phyloP scores from a whole-genome alignment of 306 rosid genomes.

The Purshia tridentata region DNA sequence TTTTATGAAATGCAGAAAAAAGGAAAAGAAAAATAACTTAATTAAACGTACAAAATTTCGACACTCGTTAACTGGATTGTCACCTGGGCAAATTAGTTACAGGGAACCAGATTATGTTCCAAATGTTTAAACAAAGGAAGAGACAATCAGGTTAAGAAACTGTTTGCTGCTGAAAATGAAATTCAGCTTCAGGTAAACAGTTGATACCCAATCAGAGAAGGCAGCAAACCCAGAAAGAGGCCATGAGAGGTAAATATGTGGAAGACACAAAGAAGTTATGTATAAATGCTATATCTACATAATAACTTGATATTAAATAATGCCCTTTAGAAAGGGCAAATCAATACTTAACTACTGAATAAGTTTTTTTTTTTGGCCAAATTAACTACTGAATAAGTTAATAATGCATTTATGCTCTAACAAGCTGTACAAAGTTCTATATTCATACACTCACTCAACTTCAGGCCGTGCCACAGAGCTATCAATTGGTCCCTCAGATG shows the following conservation, averaged over 20 bases:
- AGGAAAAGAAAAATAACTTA: too few species aligned
- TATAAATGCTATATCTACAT: background rate
- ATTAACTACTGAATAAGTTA: background rate
- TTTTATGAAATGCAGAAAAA: too few species aligned
- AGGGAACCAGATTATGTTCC: too few species aligned
- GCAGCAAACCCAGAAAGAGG: background rate
- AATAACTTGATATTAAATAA: background rate
- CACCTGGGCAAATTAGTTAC: too few species aligned
- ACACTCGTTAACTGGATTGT: too few species aligned
- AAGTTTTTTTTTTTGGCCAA: background rate
- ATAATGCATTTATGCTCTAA: background rate
- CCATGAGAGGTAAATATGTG: background rate
- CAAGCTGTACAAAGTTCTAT: constrained; percentile 23
- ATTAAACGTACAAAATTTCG: too few species aligned
- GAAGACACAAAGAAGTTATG: background rate
- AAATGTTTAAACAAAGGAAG: background rate
- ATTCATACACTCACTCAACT: constrained; percentile 1
- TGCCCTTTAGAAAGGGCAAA: background rate
- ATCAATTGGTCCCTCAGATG: background rate
- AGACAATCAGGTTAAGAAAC: background rate
- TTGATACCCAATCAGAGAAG: background rate
- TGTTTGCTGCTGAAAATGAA: background rate
- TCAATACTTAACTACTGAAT: constrained; percentile 3
- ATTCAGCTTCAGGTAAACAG: background rate
- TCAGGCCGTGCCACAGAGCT: constrained; percentile 17